Evolutionary conservation across 768 basidiomycete species (phyloP).

Genomic region (Asterophora parasitica): DNA sequence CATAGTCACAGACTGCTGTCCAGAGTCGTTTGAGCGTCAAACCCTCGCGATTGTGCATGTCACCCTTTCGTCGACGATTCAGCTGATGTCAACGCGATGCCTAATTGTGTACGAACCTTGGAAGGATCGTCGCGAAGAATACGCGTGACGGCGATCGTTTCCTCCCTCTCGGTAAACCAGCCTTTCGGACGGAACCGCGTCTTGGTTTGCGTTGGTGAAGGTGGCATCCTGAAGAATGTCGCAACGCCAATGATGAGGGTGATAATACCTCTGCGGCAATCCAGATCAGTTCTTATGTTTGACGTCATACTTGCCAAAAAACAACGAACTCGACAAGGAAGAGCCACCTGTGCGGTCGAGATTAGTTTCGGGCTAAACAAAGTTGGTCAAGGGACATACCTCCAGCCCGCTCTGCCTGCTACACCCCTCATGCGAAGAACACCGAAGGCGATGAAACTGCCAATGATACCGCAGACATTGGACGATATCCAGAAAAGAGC

Average conservation of each 20-base stretch:
- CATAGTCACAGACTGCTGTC: conserved; percentile 54
- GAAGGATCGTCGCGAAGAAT: conserved; percentile 62
- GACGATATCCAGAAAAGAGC: conserved; percentile 52
- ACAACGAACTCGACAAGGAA: conserved; percentile 47
- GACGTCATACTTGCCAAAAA: neutral
- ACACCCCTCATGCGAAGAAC: conserved; percentile 55
- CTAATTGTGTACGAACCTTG: conserved; percentile 31
- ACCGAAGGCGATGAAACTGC: conserved; percentile 57
- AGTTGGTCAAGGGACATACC: conserved; percentile 13
- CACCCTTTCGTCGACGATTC: conserved; percentile 31
- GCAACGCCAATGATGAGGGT: conserved; percentile 49
- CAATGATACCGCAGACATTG: conserved; percentile 41
- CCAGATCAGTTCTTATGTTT: neutral
- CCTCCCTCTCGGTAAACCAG: conserved; percentile 62
- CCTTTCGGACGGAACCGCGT: conserved; percentile 54
- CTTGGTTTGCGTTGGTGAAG: conserved; percentile 56
- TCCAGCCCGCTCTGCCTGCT: conserved; percentile 48
- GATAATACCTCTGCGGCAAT: conserved; percentile 31
- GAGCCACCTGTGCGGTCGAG: conserved; percentile 34
- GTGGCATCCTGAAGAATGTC: conserved; percentile 56
- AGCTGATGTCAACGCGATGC: neutral
- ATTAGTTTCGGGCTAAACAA: neutral
- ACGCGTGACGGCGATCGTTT: conserved; percentile 54
- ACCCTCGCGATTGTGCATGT: conserved; percentile 70
- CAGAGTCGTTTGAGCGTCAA: conserved; percentile 45